Percentiles rank a stretch among this genome's conserved stretches.
Conservation (phyloP, 2,329 filamentous ascomycete genomes). For the Penicillium freii region DNA sequence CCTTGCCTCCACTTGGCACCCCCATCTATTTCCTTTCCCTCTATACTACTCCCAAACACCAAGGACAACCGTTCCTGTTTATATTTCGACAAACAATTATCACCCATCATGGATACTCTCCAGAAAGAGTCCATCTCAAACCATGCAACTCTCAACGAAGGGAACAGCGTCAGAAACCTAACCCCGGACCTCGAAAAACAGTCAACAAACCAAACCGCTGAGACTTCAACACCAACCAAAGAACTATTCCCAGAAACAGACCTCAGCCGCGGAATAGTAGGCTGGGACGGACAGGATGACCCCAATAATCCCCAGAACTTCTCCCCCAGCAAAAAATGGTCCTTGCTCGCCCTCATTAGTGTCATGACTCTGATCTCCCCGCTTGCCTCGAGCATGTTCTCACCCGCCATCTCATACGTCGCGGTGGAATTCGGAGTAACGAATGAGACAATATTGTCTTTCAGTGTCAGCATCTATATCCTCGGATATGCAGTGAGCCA, state of each 20-base stretch:
- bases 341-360: constrained; percentile 28
- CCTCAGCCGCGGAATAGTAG: constrained; percentile 55
- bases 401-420: constrained; percentile 28
- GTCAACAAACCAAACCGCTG: neutral
- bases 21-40: neutral
- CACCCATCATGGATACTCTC: neutral
- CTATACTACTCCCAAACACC: neutral
- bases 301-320: constrained; percentile 60
- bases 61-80: neutral
- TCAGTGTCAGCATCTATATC: constrained; percentile 33
- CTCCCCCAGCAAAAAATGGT: constrained; percentile 25
- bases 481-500: constrained; percentile 30
- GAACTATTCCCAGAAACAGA: constrained; percentile 47
- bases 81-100: neutral
- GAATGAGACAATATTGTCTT: constrained; percentile 27
- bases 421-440: constrained; percentile 22
- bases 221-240: neutral
- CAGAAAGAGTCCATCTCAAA: neutral
- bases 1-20: neutral
- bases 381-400: constrained; percentile 36
- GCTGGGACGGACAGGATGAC: constrained; percentile 60
- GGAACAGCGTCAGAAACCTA: neutral
- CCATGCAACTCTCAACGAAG: neutral
- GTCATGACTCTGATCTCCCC: constrained; percentile 33
- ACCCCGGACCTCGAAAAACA: constrained; percentile 4